Percentiles rank a stretch among this genome's conserved stretches.
Conservation (phyloP, 2,329 filamentous ascomycete species). For the Sporothrix pallida region DNA sequence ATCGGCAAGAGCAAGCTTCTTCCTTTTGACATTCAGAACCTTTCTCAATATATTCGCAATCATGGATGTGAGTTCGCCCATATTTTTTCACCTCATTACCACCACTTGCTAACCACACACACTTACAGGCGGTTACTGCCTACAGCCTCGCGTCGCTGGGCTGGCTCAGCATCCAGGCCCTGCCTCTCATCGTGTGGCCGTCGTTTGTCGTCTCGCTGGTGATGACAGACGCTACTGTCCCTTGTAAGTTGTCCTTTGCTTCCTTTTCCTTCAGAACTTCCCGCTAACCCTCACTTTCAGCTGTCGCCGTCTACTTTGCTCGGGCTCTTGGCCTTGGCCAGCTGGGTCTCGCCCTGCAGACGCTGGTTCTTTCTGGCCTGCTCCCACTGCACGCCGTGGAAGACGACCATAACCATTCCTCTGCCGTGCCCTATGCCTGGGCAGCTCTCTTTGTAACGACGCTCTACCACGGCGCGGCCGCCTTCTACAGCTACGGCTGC, state of each 20-base stretch:
- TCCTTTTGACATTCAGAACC: background rate
- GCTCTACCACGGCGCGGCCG: constrained; percentile 66
- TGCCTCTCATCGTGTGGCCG: constrained; percentile 56
- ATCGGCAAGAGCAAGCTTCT: background rate
- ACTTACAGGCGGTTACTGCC: constrained; percentile 53
- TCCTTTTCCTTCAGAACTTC: background rate
- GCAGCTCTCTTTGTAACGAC: constrained; percentile 71
- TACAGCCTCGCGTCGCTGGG: constrained; percentile 59
- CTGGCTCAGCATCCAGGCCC: constrained; percentile 57
- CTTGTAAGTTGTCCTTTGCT: background rate
- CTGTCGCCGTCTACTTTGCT: constrained; percentile 74
- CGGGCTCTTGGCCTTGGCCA: constrained; percentile 72
- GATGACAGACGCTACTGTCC: constrained; percentile 33
- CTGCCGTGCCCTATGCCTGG: constrained; percentile 66
- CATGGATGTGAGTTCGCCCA: constrained; percentile 30
- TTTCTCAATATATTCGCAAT: background rate
- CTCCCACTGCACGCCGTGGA: constrained; percentile 62
- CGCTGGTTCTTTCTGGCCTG: constrained; percentile 72
- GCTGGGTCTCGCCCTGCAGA: constrained; percentile 66
- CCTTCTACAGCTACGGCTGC: constrained; percentile 71
- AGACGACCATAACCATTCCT: constrained; percentile 47
- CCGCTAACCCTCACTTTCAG: constrained; percentile 45
- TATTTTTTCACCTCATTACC: background rate
- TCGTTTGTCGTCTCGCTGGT: constrained; percentile 55
- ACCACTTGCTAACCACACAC: too few relatives aligned